Percentiles rank a stretch among this genome's conserved stretches.
Evolutionary conservation across 1,139 yeast genomes (phyloP).

Genomic region (Magnusiomyces magnusii): DNA sequence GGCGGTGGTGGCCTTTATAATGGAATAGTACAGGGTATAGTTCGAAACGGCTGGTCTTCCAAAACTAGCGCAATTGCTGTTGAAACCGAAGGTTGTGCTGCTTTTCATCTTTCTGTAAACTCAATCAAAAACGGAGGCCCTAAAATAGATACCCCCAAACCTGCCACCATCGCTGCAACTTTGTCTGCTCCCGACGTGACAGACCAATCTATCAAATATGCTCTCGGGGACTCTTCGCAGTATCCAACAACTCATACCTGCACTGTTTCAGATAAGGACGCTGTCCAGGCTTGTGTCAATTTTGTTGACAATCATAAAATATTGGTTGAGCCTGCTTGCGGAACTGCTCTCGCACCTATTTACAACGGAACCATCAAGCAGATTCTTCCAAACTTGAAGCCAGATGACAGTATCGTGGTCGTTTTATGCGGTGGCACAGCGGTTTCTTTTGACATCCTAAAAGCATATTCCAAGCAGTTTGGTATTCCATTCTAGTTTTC

Average conservation of each 20-base stretch:
- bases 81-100: slow-evolving; percentile 63
- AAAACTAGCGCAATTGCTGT: slow-evolving; percentile 46
- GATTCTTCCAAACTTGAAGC: slow-evolving; percentile 24
- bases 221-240: slow-evolving; percentile 25
- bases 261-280: slow-evolving; percentile 46
- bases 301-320: slow-evolving; percentile 46
- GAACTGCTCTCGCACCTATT: slow-evolving; percentile 54
- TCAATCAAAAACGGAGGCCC: slow-evolving; percentile 30
- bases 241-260: slow-evolving; percentile 40
- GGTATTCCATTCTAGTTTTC: too few relatives aligned
- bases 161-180: slow-evolving; percentile 54
- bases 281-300: slow-evolving; percentile 42
- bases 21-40: slow-evolving; percentile 55
- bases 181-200: slow-evolving; percentile 56
- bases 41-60: slow-evolving; percentile 14
- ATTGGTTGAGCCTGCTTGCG: slow-evolving; percentile 69
- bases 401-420: slow-evolving; percentile 27
- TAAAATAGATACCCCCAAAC: slow-evolving; percentile 38
- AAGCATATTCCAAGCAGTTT: slow-evolving; percentile 24
- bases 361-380: slow-evolving; percentile 31
- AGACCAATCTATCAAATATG: slow-evolving; percentile 41
- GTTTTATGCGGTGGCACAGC: slow-evolving; percentile 33
- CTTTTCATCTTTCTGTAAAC: slow-evolving; percentile 44
- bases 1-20: slow-evolving; percentile 73
- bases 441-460: slow-evolving; percentile 26